Base-by-base conservation (phyloP, 495 filamentous ascomycete genomes). In the Apiosordaria backusii region DNA sequence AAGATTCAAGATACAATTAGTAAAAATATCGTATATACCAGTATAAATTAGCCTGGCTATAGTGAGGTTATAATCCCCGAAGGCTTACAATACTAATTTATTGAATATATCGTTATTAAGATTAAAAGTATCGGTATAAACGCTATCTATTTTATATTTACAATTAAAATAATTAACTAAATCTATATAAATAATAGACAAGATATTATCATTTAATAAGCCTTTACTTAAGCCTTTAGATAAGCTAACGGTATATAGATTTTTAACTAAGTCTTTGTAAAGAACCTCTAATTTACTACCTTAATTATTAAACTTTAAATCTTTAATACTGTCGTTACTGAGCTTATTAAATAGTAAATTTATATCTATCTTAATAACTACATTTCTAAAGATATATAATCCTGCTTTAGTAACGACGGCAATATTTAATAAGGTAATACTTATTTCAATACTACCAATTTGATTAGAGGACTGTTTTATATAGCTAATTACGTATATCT, bases 161-260 rank as follows among this genome's bases (percentile, higher is more conserved):
- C 87, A n/a, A 88, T 87, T 65, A 81, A 89, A 70, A 85, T 89
- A 83, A 74, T 90, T 16, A 86, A 88, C 72, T 83, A 89, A 66
- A 86, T 87, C 61, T 81, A 85, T 62, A 78, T 79, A 60, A 84
- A 83, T 21, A 79, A 76, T 16, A 81, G 80, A 13, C 67, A 76
- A 54, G 87, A 88, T 67, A 81, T 85, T 4, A 80, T 81, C 0
- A 72, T 89, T 4, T 71, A 82, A 27, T 77, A 77, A 23, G 82
- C 84, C 0, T 81, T 88, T 57, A 74, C 71, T 7, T 81, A 77
- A 19, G 85, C 82, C 1, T 74, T 87, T 9, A 83, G 85, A 7
- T 60, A 68, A 22, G 71, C 70, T 4, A 87, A 88, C 67, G 86
- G 85, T 0, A 76, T 79, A 0, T 74, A 68, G 35, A 76, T 87